Evolutionary conservation across 129 eudicot species (phyloP), one percentile per base, ranked within the genome.

Genomic region (Escallonia herrerae): DNA sequence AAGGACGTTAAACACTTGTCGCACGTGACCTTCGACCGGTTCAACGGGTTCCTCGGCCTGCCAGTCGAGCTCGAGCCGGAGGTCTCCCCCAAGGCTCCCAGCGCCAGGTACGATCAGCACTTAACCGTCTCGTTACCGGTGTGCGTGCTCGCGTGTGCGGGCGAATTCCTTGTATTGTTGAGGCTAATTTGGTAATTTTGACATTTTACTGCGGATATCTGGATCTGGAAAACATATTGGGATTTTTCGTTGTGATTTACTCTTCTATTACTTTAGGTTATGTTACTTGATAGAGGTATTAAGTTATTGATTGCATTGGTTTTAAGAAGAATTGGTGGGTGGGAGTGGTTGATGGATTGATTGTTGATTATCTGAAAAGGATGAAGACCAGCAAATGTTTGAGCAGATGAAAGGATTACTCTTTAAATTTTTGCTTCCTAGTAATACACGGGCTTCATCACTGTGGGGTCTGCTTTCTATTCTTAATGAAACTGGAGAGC

Each of bases 11-110:
- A 73, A 52, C 97, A 85, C 75, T 74, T 87, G 3, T 81, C 97
- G 14, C 97, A 91, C 48, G 97, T 91, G 15, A 91, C 97, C 8
- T 91, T 91, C 40, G 96, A 87, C 63, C 86, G 86, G 2, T 83
- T 87, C 14, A 77, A 85, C 71, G 96, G 97, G 6, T 91, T 91
- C 46, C 79, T 87, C 8, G 97, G 97, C 5, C 68, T 91, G 64
- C 97, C 97, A 4, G 69, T 68, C 22, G 97, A 91, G 56, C 81
- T 91, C 43, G 83, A 81, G 74, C 84, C 96, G 33, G 83, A 87
- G 22, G 66, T 91, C 12, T 80, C 87, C 38, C 68, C 58, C 37
- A 81, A 82, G 58, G 95, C 84, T 53, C 97, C 96, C 10, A 87
- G 96, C 52, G 97, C 97, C 65, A 91, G 97, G 97, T 91, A 11